These are phyloP conservation scores for Solanum lycopersicoides DNA, from an alignment of 257 asterid genomes.

Conservation along the genomic window DNA sequence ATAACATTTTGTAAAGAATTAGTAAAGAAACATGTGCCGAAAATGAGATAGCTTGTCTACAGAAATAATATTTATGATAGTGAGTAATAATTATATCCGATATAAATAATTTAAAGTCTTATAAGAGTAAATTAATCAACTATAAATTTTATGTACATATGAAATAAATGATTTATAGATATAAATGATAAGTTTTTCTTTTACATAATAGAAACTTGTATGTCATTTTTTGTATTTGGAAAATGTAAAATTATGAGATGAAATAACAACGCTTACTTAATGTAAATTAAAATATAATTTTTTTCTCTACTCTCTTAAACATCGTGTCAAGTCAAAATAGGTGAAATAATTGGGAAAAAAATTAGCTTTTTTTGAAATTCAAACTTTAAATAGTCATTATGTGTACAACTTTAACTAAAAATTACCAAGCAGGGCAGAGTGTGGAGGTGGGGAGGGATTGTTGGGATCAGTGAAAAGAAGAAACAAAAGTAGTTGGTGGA, in stretches of 20 bases:
- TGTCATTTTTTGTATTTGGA: not conserved
- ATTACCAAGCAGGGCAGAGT: not conserved
- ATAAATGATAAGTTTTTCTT: not conserved
- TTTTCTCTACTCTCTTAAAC: no score
- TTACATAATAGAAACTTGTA: not conserved
- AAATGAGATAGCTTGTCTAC: not conserved
- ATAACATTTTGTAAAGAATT: no score
- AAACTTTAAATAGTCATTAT: not conserved
- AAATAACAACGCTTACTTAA: not conserved
- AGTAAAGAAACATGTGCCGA: not conserved
- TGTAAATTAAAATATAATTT: no score
- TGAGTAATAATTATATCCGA: not conserved
- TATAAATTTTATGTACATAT: not conserved
- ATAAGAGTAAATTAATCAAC: not conserved
- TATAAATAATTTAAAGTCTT: no score
- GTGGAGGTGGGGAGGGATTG: not conserved
- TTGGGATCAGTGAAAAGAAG: not conserved
- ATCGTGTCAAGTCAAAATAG: no score
- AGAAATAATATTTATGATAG: not conserved
- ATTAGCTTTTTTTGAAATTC: not conserved
- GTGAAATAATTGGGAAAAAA: no score
- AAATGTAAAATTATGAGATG: not conserved
- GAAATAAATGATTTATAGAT: not conserved
- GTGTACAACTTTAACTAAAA: not conserved
- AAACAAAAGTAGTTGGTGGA: not conserved